Percentiles rank a stretch among this genome's conserved stretches.
Conservation (phyloP, 164 flowering plant genomes). For the Pachysandra terminalis region DNA sequence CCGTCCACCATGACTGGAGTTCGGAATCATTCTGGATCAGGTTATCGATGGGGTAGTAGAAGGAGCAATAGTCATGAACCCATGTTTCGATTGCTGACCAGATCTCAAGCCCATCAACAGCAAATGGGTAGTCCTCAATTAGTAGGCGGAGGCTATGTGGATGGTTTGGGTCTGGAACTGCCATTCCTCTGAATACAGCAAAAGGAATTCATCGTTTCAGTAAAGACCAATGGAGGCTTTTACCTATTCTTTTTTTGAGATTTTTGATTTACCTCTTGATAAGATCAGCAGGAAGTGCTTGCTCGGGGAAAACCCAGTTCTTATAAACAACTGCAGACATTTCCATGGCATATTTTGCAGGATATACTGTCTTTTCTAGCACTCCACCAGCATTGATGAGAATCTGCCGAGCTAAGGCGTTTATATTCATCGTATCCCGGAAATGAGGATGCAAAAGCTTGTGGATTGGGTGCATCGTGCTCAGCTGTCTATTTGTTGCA, state of each 20-base stretch:
- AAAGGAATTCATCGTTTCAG: not conserved
- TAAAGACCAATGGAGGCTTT: not conserved
- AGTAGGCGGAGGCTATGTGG: constrained; percentile 64
- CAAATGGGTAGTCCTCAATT: constrained; percentile 81
- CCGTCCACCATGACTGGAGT: constrained; percentile 84
- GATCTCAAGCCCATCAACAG: constrained; percentile 83
- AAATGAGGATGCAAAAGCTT: constrained; percentile 89
- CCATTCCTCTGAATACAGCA: constrained; percentile 55
- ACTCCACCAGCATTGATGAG: constrained; percentile 81
- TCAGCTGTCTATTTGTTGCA: constrained; percentile 77
- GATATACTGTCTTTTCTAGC: constrained; percentile 77
- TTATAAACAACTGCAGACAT: constrained; percentile 68
- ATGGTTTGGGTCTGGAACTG: constrained; percentile 45
- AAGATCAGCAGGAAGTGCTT: constrained; percentile 77
- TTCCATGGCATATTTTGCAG: constrained; percentile 72
- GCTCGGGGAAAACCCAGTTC: constrained; percentile 69
- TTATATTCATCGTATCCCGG: constrained; percentile 83
- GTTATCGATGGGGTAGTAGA: constrained; percentile 57
- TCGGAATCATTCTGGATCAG: constrained; percentile 51
- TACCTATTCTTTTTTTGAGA: not conserved
- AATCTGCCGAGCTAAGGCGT: constrained; percentile 76
- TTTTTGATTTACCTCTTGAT: constrained; percentile 50
- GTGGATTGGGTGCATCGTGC: constrained; percentile 76
- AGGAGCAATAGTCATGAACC: constrained; percentile 66
- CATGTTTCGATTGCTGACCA: constrained; percentile 79